phyloP scores from a whole-genome alignment of 2,329 filamentous ascomycete species.

The Alternaria burnsii region DNA sequence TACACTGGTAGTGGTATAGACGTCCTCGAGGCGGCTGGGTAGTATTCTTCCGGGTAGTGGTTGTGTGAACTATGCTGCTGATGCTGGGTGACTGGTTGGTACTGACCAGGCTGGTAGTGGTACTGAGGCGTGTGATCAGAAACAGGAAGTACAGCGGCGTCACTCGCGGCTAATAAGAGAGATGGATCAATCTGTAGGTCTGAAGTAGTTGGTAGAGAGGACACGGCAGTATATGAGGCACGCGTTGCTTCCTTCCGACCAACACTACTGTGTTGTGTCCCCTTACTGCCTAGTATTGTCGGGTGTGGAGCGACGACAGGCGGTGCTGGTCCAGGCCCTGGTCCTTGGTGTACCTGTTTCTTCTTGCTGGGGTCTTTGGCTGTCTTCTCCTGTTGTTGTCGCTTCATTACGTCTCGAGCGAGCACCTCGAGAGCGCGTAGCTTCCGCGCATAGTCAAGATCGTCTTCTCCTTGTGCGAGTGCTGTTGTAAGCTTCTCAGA shows the following conservation, averaged over 20 bases:
- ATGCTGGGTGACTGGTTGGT: constrained; percentile 34
- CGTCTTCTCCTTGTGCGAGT: constrained; percentile 60
- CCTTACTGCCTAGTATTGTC: constrained; percentile 40
- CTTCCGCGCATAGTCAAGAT: constrained; percentile 64
- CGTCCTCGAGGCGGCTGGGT: background rate
- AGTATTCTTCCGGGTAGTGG: constrained; percentile 20
- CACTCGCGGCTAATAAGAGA: constrained; percentile 65
- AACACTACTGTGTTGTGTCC: constrained; percentile 26
- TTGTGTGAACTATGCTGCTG: constrained; percentile 4
- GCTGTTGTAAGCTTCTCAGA: constrained; percentile 65
- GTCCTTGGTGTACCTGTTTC: constrained; percentile 51
- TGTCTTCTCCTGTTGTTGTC: constrained; percentile 72
- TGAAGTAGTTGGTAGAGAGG: constrained; percentile 47
- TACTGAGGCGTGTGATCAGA: constrained; percentile 19
- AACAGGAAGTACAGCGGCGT: constrained; percentile 52
- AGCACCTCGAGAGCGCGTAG: constrained; percentile 74
- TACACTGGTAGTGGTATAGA: constrained; percentile 8
- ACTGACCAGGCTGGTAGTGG: constrained; percentile 35
- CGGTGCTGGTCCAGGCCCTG: constrained; percentile 54
- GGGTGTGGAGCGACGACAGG: constrained; percentile 32
- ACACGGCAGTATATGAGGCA: constrained; percentile 21
- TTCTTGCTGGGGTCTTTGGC: constrained; percentile 62
- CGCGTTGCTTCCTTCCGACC: constrained; percentile 10
- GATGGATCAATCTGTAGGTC: constrained; percentile 72
- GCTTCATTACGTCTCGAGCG: constrained; percentile 79